A percentile compares a stretch with the other conserved stretches of the same genome.
Evolutionary conservation across 352 stramenopile genomes (phyloP).

Genomic region (Globisporangium orthogonon): DNA sequence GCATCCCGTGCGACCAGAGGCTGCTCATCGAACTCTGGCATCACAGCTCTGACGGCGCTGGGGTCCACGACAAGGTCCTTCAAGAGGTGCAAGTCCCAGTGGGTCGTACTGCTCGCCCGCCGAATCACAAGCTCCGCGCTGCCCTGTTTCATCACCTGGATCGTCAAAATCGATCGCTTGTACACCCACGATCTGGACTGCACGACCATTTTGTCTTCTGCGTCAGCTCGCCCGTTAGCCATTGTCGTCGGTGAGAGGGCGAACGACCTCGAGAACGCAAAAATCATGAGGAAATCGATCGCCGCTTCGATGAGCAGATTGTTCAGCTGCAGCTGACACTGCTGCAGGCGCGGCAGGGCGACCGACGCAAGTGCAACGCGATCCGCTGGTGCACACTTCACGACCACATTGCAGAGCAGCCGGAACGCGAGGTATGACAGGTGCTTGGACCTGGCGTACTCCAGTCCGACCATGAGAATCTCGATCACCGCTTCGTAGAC

Average conservation of each 20-base stretch:
- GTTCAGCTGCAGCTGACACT: constrained; percentile 27
- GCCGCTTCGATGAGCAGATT: constrained; percentile 52
- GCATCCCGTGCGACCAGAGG: not conserved
- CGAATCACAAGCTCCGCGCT: constrained; percentile 37
- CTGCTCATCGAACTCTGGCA: not conserved
- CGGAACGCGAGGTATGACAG: constrained; percentile 59
- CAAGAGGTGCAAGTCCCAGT: constrained; percentile 31
- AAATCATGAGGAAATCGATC: constrained; percentile 78
- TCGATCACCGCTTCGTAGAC: constrained; percentile 31
- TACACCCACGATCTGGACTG: constrained; percentile 40
- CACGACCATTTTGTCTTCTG: constrained; percentile 6
- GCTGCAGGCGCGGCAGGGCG: constrained; percentile 49
- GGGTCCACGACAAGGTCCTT: constrained; percentile 18
- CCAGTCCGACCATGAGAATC: constrained; percentile 47
- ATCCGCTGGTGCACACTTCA: constrained; percentile 31
- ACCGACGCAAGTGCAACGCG: constrained; percentile 35
- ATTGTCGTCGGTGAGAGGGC: constrained; percentile 29
- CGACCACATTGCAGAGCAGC: constrained; percentile 57
- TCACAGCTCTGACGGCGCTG: not conserved
- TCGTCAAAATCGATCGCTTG: constrained; percentile 46
- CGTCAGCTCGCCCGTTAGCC: constrained; percentile 9
- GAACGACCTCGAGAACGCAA: constrained; percentile 49
- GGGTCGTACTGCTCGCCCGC: constrained; percentile 42
- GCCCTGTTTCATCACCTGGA: constrained; percentile 21
- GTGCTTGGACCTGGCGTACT: constrained; percentile 47